phyloP scores from a whole-genome alignment of 2,329 filamentous ascomycete genomes.

The Calonectria hawksworthii region DNA sequence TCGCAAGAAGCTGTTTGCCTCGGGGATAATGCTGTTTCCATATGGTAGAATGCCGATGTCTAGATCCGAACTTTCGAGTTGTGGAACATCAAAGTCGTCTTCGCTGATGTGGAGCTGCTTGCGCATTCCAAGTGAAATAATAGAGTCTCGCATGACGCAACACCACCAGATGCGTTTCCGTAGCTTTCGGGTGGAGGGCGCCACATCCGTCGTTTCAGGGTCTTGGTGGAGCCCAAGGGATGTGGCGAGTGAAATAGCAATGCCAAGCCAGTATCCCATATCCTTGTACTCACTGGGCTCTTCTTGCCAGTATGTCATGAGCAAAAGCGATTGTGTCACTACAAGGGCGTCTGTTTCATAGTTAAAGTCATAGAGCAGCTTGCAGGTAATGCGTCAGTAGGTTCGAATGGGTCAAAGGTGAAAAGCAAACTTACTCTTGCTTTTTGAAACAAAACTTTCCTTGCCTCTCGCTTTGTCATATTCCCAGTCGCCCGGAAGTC shows the following conservation, averaged over 20 bases:
- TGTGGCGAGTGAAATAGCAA: conserved; percentile 91
- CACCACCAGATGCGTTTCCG: conserved; percentile 99
- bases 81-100: conserved; percentile 92
- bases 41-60: conserved; percentile 76
- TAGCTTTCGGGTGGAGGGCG: conserved; percentile 78
- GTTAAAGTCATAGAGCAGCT: conserved; percentile 94
- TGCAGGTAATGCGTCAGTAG: not conserved
- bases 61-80: conserved; percentile 88
- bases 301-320: conserved; percentile 99
- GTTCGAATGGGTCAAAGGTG: not conserved
- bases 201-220: conserved; percentile 68
- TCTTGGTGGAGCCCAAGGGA: conserved; percentile 91
- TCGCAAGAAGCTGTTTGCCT: conserved; percentile 79
- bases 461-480: conserved; percentile 80
- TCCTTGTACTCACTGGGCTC: conserved; percentile 97
- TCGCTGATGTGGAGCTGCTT: conserved; percentile 92
- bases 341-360: conserved; percentile 92
- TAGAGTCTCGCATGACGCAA: conserved; percentile 92
- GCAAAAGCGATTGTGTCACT: conserved; percentile 86
- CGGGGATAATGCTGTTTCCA: conserved; percentile 76
- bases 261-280: conserved; percentile 99
- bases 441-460: conserved; percentile 90
- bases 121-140: conserved; percentile 94
- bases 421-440: conserved; percentile 73
- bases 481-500: conserved; percentile 84